Evolutionary conservation across 306 rosid genomes (phyloP).

Genomic region (Cucumis melo): DNA sequence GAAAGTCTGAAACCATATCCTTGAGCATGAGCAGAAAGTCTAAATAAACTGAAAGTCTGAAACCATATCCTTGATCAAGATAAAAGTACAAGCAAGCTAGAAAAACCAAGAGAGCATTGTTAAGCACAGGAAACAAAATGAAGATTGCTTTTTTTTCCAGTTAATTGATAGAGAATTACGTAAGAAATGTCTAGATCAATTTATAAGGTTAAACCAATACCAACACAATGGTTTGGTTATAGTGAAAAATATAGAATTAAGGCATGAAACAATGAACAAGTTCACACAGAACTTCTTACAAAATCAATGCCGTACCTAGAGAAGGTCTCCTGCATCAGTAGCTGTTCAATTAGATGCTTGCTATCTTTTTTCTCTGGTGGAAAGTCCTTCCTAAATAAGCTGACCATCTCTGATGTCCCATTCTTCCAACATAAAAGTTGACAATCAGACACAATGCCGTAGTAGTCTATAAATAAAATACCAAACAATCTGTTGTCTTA

Average conservation of each 20-base stretch:
- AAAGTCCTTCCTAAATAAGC: constrained; percentile 22
- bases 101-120: neutral
- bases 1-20: neutral
- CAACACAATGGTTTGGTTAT: neutral
- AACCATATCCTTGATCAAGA: neutral
- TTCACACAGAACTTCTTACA: neutral
- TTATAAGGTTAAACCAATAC: neutral
- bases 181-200: neutral
- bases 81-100: neutral
- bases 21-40: neutral
- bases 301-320: constrained; percentile 42
- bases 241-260: neutral
- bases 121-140: neutral
- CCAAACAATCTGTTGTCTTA: neutral
- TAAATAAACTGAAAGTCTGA: neutral
- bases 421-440: constrained; percentile 22
- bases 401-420: constrained; percentile 21
- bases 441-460: neutral
- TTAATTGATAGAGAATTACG: neutral
- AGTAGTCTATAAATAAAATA: neutral
- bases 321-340: constrained; percentile 68
- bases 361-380: constrained; percentile 30
- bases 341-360: constrained; percentile 49
- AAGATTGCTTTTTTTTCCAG: neutral
- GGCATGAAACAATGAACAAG: constrained; percentile 1